A percentile compares a stretch with the other conserved stretches of the same genome.
These are phyloP conservation scores for Clitocybe nebularis DNA, from an alignment of 1,284 basidiomycete species.

Conservation along the genomic window DNA sequence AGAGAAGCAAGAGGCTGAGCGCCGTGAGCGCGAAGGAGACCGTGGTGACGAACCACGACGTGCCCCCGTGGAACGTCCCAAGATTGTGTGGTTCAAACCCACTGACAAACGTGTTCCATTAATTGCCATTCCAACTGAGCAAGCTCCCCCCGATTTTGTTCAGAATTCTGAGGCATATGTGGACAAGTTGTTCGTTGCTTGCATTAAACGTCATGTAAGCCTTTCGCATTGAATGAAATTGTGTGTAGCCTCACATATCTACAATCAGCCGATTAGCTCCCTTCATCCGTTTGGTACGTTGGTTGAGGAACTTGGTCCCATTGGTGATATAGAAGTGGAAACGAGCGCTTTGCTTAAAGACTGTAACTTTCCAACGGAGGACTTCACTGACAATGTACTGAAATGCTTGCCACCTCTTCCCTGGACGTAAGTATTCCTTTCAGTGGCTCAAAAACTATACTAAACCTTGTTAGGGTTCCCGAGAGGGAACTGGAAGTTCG, in stretches of 20 bases:
- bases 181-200: slow-evolving; percentile 93
- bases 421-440: slow-evolving; percentile 68
- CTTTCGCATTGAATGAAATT: not conserved
- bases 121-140: slow-evolving; percentile 99
- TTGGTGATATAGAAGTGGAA: slow-evolving; percentile 96
- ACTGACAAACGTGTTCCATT: slow-evolving; percentile 99
- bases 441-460: not conserved
- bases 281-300: slow-evolving; percentile 98
- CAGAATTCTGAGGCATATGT: slow-evolving; percentile 91
- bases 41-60: slow-evolving; percentile 77
- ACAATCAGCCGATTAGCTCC: slow-evolving; percentile 79
- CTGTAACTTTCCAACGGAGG: slow-evolving; percentile 95
- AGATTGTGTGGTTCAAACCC: slow-evolving; percentile 99
- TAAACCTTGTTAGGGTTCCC: slow-evolving; percentile 60
- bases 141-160: slow-evolving; percentile 95
- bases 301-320: slow-evolving; percentile 97
- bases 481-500: slow-evolving; percentile 87
- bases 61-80: slow-evolving; percentile 82
- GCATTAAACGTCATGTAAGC: slow-evolving; percentile 93
- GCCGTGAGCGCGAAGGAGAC: slow-evolving; percentile 93
- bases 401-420: slow-evolving; percentile 95
- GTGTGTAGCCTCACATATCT: slow-evolving; percentile 9
- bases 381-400: slow-evolving; percentile 89
- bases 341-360: slow-evolving; percentile 97
- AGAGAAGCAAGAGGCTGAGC: slow-evolving; percentile 98